phyloP scores from a whole-genome alignment of 768 basidiomycete genomes.

The Podaxis rugospora region DNA sequence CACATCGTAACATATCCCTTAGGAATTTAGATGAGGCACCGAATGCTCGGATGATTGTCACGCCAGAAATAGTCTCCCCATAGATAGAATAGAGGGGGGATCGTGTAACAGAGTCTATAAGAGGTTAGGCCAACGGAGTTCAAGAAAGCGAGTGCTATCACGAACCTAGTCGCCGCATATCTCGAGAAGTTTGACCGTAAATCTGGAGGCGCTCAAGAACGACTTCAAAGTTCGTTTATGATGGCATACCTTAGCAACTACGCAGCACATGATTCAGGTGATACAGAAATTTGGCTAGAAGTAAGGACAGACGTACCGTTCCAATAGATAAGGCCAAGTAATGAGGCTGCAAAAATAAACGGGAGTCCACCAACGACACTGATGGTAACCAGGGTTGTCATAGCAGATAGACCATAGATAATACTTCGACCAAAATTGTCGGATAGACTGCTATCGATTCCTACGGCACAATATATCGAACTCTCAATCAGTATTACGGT shows the following conservation, averaged over 20 bases:
- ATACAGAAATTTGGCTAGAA: not conserved
- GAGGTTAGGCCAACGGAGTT: slow-evolving; percentile 1
- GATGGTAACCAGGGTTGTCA: slow-evolving; percentile 70
- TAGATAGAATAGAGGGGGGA: slow-evolving; percentile 43
- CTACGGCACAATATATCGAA: slow-evolving; percentile 28
- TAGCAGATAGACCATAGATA: slow-evolving; percentile 63
- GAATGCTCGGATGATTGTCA: slow-evolving; percentile 67
- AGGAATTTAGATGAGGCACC: slow-evolving; percentile 86
- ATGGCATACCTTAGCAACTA: slow-evolving; percentile 33
- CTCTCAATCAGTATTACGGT: slow-evolving; percentile 9
- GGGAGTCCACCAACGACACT: slow-evolving; percentile 75
- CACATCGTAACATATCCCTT: slow-evolving; percentile 77
- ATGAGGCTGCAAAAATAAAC: slow-evolving; percentile 57
- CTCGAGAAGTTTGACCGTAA: slow-evolving; percentile 72
- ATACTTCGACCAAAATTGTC: slow-evolving; percentile 84
- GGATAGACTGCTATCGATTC: slow-evolving; percentile 76
- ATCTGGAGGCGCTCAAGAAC: slow-evolving; percentile 22
- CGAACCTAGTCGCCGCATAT: slow-evolving; percentile 75
- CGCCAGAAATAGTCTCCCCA: slow-evolving; percentile 40
- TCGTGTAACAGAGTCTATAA: slow-evolving; percentile 41
- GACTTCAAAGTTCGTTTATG: not conserved
- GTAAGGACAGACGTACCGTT: slow-evolving; percentile 42
- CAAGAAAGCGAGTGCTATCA: slow-evolving; percentile 1
- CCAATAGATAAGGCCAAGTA: slow-evolving; percentile 64
- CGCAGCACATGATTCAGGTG: not conserved